Evolutionary conservation across 495 filamentous ascomycete species (phyloP).

Genomic region (Neurospora africana): DNA sequence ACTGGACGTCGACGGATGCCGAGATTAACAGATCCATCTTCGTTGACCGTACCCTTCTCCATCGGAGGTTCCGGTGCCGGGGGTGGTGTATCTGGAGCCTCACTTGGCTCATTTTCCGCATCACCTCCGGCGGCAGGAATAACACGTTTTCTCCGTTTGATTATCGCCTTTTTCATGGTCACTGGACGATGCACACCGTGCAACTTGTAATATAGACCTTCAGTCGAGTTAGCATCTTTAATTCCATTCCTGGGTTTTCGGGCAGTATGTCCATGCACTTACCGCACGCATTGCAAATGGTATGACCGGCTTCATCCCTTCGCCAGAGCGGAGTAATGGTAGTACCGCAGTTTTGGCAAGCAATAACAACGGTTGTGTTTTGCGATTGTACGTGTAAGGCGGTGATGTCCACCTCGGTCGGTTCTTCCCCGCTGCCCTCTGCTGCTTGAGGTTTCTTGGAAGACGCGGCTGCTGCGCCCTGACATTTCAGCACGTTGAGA

Average conservation of each 20-base stretch:
- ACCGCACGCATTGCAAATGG: conserved; percentile 99
- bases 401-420: conserved; percentile 36
- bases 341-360: conserved; percentile 95
- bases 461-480: conserved; percentile 16
- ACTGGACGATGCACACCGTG: conserved; percentile 87
- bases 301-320: conserved; percentile 88
- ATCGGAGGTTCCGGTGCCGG: conserved; percentile 26
- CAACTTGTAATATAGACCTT: conserved; percentile 94
- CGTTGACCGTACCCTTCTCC: conserved; percentile 39
- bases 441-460: conserved; percentile 13
- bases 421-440: conserved; percentile 22
- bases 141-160: conserved; percentile 92
- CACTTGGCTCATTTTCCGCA: conserved; percentile 29
- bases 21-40: conserved; percentile 48
- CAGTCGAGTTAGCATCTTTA: conserved; percentile 6
- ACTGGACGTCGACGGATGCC: conserved; percentile 43
- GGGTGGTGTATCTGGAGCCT: conserved; percentile 33
- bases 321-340: conserved; percentile 96
- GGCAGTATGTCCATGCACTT: conserved; percentile 28
- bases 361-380: conserved; percentile 69
- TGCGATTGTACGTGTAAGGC: conserved; percentile 33
- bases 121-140: conserved; percentile 60
- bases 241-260: background rate
- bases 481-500: conserved; percentile 45
- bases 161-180: conserved; percentile 94